Conservation (phyloP, 1,139 yeast species). For the Candida sojae region DNA sequence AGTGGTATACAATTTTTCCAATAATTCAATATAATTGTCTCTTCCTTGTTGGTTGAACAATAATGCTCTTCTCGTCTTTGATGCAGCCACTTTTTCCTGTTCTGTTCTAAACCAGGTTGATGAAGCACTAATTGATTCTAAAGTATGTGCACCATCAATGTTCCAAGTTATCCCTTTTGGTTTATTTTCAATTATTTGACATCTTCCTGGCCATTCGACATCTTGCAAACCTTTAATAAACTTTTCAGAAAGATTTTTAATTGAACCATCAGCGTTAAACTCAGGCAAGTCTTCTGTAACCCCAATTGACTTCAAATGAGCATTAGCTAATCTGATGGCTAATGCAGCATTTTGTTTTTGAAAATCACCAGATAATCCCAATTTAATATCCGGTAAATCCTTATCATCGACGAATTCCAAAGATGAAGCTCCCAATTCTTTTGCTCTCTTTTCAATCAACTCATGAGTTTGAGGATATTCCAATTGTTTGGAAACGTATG, state of each 20-base stretch:
- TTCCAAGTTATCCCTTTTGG: conserved; percentile 63
- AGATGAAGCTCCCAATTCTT: conserved; percentile 54
- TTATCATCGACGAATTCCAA: conserved; percentile 51
- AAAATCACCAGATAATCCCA: conserved; percentile 88
- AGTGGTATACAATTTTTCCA: conserved; percentile 52
- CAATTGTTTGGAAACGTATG: conserved; percentile 63
- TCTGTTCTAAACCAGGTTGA: conserved; percentile 69
- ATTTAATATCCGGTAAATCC: conserved; percentile 34
- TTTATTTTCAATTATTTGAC: conserved; percentile 63
- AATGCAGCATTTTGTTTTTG: conserved; percentile 86
- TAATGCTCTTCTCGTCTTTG: conserved; percentile 41
- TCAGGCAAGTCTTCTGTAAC: conserved; percentile 26
- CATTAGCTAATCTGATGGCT: conserved; percentile 72
- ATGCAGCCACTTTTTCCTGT: conserved; percentile 16
- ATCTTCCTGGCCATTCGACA: conserved; percentile 93
- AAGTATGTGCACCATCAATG: conserved; percentile 95
- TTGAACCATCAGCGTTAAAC: conserved; percentile 17
- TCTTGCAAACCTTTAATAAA: conserved; percentile 64
- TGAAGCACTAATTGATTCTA: conserved; percentile 81
- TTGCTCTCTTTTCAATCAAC: conserved; percentile 63
- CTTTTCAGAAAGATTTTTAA: conserved; percentile 51
- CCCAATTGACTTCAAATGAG: conserved; percentile 59
- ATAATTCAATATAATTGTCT: conserved; percentile 68
- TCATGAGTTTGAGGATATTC: conserved; percentile 52
- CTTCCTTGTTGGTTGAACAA: conserved; percentile 94